Evolutionary conservation across 1,139 yeast species (phyloP), one percentile per base, ranked within the genome.

Genomic region (Ashbya aceris): DNA sequence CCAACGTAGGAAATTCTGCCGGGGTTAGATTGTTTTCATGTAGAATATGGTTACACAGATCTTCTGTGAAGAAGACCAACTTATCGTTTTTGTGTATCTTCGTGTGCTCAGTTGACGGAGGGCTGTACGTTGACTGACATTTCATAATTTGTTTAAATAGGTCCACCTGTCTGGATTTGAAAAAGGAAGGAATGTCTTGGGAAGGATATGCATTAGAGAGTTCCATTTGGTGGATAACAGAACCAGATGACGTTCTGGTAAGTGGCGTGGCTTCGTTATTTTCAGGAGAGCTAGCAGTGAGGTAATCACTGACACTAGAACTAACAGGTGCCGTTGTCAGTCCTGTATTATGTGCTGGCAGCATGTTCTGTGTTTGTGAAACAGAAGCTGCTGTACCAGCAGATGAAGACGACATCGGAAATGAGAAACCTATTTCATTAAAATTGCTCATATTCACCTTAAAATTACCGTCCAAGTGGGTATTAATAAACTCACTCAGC

Each of bases 1-100:
- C 77, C 35, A 82, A 66, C 2, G 79, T 73, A 1, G 96, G 96
- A 50, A 86, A 77, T 49, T 80, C 79, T n/a, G 69, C 63, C 14
- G 67, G 63, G 9, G 64, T 61, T 43, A 82, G 62, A 45, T 74
- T 71, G 52, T 80, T 76, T 38, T 68, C 65, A 26, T 58, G 56
- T 54, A 82, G 65, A 37, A 82, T 79, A 40, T 69, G 66, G n/a
- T 62, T 54, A 43, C 89, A 66, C 31, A 79, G 66, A 32, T 71
- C 73, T 37, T 70, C 74, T 2, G 74, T 70, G 44, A 79, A 74
- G 33, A 61, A 46, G 1, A 36, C 40, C n/a, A 54, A 37, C 17
- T 47, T 47, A 7, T 44, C 12, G 8, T 41, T 37, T 27, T 43
- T 40, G 12, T 29, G 37, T 8, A 9, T 23, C n/a, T 23, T 23